Evolutionary conservation across 169 alveolate genomes (phyloP), one percentile per base, ranked within the genome.

Genomic region (Plasmodium gonderi): DNA sequence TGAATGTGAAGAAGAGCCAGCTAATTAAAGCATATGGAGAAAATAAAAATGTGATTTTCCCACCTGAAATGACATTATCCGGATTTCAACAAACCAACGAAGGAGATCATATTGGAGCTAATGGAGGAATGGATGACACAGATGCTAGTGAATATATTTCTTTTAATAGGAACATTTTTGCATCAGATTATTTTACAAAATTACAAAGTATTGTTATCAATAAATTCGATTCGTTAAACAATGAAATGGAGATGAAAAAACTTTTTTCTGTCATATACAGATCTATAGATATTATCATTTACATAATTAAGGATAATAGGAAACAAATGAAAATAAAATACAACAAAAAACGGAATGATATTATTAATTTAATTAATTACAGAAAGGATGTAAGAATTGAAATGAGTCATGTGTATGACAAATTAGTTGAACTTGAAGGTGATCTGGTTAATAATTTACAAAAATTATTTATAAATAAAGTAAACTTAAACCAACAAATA

Each of bases 341-440:
- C n/a, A 23, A 33, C 1, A 80, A 64, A 23, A 80, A 36, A 14
- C 67, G 91, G 0, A 65, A 65, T n/a, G 79, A 64, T 7, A 80
- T 80, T 29, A 64, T 80, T 3, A 65, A 80, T 11, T 51, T 64
- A n/a, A 38, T 80, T 17, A 42, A 80, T 40, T 60, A 60, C 49
- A 80, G 79, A 42, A 65, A 42, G 1, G 40, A 80, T 17, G 20
- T 26, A 2, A 17, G 38, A 40, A 36, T 11, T 0, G 64, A 64
- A 29, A 40, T 26, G 31, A 14, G 51, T 14, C 8, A 29, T 20
- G 36, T 38, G 17, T 54, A 80, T 80, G 42, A 9, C 29, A 64
- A 80, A 40, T 80, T 80, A 69, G 11, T 80, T n/a, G 79, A 44
- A 12, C 47, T 64, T 14, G 91, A 80, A 69, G 79, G 65, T 9